Percentiles rank a stretch among this genome's conserved stretches.
Evolutionary conservation across 352 stramenopile species (phyloP).

Genomic region (Pythium sukuiense): DNA sequence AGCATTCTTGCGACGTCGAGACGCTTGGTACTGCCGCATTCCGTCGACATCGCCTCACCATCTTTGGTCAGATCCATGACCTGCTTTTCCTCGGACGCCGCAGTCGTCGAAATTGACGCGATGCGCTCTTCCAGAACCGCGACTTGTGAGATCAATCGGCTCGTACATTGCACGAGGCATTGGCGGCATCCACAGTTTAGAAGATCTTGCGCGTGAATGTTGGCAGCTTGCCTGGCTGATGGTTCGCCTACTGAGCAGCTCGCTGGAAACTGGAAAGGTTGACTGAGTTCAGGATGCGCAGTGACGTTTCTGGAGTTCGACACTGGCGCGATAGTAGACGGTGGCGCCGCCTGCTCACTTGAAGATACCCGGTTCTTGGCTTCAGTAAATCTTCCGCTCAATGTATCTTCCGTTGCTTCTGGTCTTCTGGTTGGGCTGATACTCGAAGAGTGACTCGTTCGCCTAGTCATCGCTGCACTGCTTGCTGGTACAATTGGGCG

Average conservation of each 20-base stretch:
- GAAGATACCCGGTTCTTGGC: not conserved
- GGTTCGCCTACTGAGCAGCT: not conserved
- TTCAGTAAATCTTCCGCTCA: not conserved
- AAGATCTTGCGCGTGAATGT: not conserved
- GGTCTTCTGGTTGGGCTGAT: too few relatives aligned
- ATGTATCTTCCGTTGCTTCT: not conserved
- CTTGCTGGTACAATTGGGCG: not conserved
- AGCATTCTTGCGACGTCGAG: not conserved
- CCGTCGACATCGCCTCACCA: not conserved
- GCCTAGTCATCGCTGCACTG: not conserved
- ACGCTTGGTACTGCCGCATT: not conserved
- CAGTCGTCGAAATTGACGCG: not conserved
- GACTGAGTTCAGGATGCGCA: not conserved
- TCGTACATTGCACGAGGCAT: slow-evolving; percentile 25
- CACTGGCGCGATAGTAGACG: not conserved
- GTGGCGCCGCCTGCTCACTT: too few relatives aligned
- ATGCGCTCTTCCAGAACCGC: not conserved
- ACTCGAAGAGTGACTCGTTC: too few relatives aligned
- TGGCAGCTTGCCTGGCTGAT: not conserved
- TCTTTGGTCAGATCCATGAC: not conserved
- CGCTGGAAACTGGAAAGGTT: not conserved
- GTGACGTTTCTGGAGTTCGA: not conserved
- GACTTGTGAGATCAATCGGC: slow-evolving; percentile 15
- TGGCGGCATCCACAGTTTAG: slow-evolving; percentile 17
- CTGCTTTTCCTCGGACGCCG: not conserved